Conservation (phyloP, 768 basidiomycete genomes). For the Tylopilus plumbeoviolaceoides region DNA sequence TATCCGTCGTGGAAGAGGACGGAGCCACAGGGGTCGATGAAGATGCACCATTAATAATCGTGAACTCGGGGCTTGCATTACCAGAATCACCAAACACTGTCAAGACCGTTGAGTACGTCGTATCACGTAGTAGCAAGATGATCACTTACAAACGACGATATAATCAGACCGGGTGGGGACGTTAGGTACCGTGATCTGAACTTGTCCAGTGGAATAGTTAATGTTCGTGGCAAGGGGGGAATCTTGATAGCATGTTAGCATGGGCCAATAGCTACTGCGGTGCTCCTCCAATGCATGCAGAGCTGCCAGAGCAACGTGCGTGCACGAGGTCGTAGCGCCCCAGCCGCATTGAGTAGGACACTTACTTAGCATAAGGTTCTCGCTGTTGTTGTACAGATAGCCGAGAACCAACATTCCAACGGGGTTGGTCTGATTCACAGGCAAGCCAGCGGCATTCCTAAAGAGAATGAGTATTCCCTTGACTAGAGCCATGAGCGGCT, state of each 20-base stretch:
- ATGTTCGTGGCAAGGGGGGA: slow-evolving; percentile 35
- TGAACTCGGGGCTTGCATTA: slow-evolving; percentile 38
- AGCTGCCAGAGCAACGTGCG: background rate
- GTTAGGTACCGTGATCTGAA: slow-evolving; percentile 32
- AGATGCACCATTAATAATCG: slow-evolving; percentile 54
- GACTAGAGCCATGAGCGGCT: slow-evolving; percentile 14
- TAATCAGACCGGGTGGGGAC: slow-evolving; percentile 32
- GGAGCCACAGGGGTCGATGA: slow-evolving; percentile 27
- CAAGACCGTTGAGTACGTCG: background rate
- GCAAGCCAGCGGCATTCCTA: slow-evolving; percentile 21
- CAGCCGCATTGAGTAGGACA: background rate
- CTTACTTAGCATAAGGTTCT: slow-evolving; percentile 30
- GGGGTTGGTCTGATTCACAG: slow-evolving; percentile 28
- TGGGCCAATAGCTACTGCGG: background rate
- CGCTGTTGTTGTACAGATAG: slow-evolving; percentile 26
- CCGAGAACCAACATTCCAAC: slow-evolving; percentile 30
- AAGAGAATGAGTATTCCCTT: slow-evolving; percentile 33
- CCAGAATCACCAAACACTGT: slow-evolving; percentile 40
- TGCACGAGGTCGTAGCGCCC: background rate
- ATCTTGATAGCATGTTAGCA: slow-evolving; percentile 19
- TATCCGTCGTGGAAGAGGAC: slow-evolving; percentile 3
- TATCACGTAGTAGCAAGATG: too few relatives aligned
- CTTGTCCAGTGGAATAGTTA: slow-evolving; percentile 30
- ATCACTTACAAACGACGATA: slow-evolving; percentile 35
- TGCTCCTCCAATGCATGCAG: background rate